Conservation (phyloP, 352 stramenopile species). For the Phytopythium vexans region DNA sequence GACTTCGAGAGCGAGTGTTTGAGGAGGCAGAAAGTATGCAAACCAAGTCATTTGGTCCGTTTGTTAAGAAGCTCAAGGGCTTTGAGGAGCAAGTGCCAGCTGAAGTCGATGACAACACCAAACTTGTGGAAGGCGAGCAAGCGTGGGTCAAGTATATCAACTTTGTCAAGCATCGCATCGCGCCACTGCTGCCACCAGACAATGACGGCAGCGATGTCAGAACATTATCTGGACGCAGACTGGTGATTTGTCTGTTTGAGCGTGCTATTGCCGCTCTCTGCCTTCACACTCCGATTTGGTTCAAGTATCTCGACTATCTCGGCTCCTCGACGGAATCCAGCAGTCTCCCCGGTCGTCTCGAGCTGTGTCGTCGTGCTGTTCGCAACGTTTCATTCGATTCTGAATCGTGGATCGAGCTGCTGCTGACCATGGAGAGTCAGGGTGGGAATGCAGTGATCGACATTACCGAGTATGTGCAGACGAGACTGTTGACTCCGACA, state of each 20-base stretch:
- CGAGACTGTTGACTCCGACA: constrained; percentile 26
- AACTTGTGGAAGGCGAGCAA: constrained; percentile 15
- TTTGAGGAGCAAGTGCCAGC: constrained; percentile 34
- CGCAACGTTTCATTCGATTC: constrained; percentile 74
- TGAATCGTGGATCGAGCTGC: constrained; percentile 42
- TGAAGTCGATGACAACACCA: constrained; percentile 10
- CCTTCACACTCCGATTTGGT: constrained; percentile 53
- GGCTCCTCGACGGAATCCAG: not conserved
- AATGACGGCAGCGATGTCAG: constrained; percentile 1
- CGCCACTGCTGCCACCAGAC: constrained; percentile 21
- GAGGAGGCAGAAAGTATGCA: constrained; percentile 30
- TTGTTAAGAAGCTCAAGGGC: constrained; percentile 65
- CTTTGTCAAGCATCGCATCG: constrained; percentile 51
- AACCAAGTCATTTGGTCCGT: constrained; percentile 29
- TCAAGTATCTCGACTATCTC: constrained; percentile 46
- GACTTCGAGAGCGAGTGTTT: constrained; percentile 12
- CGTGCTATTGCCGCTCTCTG: constrained; percentile 51
- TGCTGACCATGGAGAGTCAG: constrained; percentile 47
- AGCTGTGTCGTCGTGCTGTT: constrained; percentile 33
- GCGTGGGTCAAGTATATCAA: constrained; percentile 66
- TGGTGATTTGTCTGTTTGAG: constrained; percentile 56
- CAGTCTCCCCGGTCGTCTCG: not conserved
- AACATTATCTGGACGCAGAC: constrained; percentile 1
- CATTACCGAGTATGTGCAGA: constrained; percentile 22
- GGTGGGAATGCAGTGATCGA: not conserved